Base-by-base conservation (phyloP, 2,329 filamentous ascomycete species). In the Grosmannia huntii region DNA sequence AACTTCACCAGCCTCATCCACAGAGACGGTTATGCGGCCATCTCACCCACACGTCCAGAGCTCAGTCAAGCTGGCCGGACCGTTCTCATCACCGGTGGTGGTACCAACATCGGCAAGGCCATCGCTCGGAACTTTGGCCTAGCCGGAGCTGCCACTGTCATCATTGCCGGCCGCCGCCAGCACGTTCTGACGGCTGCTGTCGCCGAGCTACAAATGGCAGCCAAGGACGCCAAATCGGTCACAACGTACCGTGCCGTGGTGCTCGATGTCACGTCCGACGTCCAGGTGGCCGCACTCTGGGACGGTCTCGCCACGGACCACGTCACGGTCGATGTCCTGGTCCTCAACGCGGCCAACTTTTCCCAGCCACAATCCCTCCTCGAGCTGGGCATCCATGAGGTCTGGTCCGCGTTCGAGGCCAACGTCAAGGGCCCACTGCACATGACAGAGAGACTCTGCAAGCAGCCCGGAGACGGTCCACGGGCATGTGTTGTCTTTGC, bases 1-100 rank as follows among this genome's bases (percentile, higher is more conserved):
- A 6, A 54, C 41, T 54, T 62, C n/a, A 62, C 60, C 7, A 46
- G 36, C 10, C 41, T 25, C 10, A n/a, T 27, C 9, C 72, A 74
- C 62, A 66, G 60, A 0, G 60, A 63, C 25, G 61, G 70, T 0
- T 76, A 77, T 59, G 63, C 68, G 0, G 62, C 66, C 57, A 74
- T 77, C 61, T 68, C 65, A 0, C 68, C 74, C 2, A 51, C 61
- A 0, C 68, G 69, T 0, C 68, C 71, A 0, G 69, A 72, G 60
- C 64, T 76, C 7, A 71, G 67, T 5, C 73, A 77, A 53, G 64
- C 66, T 1, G 74, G 74, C n/a, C 66, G 67, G 21, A 83, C 77
- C 1, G 63, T 63, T 4, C 57, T 62, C 6, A 25, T 63, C 25
- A 61, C 62, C 0, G 63, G 63, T 2, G 62, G 60, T 12, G 60